Conservation (phyloP, 1,284 basidiomycete species). For the Caloboletus inedulis region DNA sequence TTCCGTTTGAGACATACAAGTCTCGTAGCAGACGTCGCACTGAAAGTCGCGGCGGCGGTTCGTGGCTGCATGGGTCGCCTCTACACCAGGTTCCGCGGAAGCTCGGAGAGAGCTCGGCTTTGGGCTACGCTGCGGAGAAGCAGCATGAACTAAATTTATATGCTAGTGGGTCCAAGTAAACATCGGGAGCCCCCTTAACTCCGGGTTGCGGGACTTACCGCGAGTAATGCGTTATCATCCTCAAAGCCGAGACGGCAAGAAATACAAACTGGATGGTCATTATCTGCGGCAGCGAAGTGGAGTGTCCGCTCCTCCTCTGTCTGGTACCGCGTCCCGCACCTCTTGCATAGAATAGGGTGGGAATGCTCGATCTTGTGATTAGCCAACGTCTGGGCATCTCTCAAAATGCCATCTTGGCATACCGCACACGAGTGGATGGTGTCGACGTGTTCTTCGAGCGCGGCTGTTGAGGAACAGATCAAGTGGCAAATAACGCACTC, state of each 20-base stretch:
- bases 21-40: conserved; percentile 29
- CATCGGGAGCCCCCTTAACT: conserved; percentile 4
- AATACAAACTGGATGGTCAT: conserved; percentile 26
- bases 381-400: conserved; percentile 26
- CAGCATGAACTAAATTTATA: conserved; percentile 10
- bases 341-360: conserved; percentile 26
- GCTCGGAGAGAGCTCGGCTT: conserved; percentile 10
- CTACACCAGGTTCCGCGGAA: conserved; percentile 9
- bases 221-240: conserved; percentile 22
- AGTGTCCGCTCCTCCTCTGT: conserved; percentile 29
- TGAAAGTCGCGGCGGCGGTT: conserved; percentile 10
- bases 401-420: conserved; percentile 29
- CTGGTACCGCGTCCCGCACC: conserved; percentile 27
- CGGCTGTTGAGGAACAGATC: conserved; percentile 21
- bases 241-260: conserved; percentile 29
- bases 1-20: conserved; percentile 23
- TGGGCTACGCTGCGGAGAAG: conserved; percentile 15
- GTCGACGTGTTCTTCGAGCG: conserved; percentile 29
- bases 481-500: conserved; percentile 28
- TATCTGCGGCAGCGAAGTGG: conserved; percentile 27
- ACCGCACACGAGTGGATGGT: conserved; percentile 25
- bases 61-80: neutral
- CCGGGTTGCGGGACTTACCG: conserved; percentile 19
- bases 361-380: conserved; percentile 30
- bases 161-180: conserved; percentile 23